Percentiles rank a stretch among this genome's conserved stretches.
These are phyloP conservation scores for Periconia sp. DNA, from an alignment of 2,329 filamentous ascomycete species.

Conservation along the genomic window DNA sequence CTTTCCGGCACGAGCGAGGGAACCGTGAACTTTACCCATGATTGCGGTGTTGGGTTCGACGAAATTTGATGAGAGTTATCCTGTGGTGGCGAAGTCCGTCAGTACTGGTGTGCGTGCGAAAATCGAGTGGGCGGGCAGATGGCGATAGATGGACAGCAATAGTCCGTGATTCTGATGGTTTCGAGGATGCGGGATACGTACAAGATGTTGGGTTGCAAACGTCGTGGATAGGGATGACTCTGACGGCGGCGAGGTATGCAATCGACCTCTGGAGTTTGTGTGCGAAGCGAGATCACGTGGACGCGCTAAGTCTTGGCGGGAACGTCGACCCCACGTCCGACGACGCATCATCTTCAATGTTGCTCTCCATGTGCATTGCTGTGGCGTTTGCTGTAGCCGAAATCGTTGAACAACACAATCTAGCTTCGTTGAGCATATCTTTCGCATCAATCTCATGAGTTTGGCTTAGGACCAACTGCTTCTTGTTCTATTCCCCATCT, in stretches of 20 bases:
- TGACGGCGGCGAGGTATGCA: constrained; percentile 25
- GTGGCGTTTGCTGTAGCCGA: neutral
- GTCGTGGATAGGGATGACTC: constrained; percentile 32
- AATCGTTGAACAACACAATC: neutral
- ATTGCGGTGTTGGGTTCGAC: constrained; percentile 53
- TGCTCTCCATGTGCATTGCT: constrained; percentile 18
- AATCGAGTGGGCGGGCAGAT: constrained; percentile 1
- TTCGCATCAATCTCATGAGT: neutral
- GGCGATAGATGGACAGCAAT: neutral
- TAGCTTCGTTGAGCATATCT: neutral
- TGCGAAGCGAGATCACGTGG: constrained; percentile 29
- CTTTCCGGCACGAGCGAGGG: constrained; percentile 93
- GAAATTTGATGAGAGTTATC: constrained; percentile 26
- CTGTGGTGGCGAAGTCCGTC: constrained; percentile 31
- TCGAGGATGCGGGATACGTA: constrained; percentile 29
- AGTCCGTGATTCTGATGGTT: neutral
- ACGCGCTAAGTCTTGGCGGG: constrained; percentile 17
- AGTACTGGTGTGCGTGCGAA: constrained; percentile 23
- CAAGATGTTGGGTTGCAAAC: constrained; percentile 33
- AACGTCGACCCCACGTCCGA: constrained; percentile 6
- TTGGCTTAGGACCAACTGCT: neutral
- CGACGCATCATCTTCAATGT: neutral
- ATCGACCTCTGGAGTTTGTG: constrained; percentile 21
- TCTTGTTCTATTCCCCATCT: neutral
- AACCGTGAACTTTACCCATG: constrained; percentile 94